Base-by-base conservation (phyloP, 2,329 filamentous ascomycete genomes). In the Pseudocercospora macadamiae region DNA sequence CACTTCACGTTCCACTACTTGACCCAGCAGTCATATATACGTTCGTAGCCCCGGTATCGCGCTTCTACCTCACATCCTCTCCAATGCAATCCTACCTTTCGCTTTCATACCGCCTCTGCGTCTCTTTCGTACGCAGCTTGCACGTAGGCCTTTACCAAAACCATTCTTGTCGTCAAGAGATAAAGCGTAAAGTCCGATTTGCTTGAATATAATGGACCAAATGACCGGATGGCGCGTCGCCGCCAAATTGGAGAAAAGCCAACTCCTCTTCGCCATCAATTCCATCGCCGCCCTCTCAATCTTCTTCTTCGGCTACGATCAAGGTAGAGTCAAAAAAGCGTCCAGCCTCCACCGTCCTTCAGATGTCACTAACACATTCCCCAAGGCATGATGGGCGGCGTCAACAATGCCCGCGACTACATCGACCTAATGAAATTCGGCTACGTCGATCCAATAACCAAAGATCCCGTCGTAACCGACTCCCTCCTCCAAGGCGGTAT, bases 351-450 rank as follows among this genome's bases (percentile, higher is more conserved):
- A n/a, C n/a, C n/a, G n/a, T n/a, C n/a, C n/a, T n/a, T n/a, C n/a
- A n/a, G n/a, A n/a, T n/a, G n/a, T n/a, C n/a, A n/a, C n/a, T n/a
- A n/a, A n/a, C n/a, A 30, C 16, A 4, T 34, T 18, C 18, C 21
- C 44, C 19, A 26, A 65, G 68, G 67, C 28, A 77, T 82, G 75
- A 82, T 82, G 79, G 83, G 83, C 16, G 87, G 87, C 56, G 86
- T 89, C 10, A 89, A 89, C 73, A 86, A 83, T 47, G 80, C 85
- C 36, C 81, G 81, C 51, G 75, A 88, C 70, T 90, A 89, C 68
- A 83, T 86, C 51, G 77, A 83, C 34, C 74, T 83, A 8, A 89
- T 90, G 86, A 80, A 80, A 6, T 85, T 89, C 62, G 87, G 87
- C 4, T 80, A 88, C 64, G 80, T 82, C 16, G 71, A 77, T 19